Evolutionary conservation across 163 green algal genomes (phyloP), one percentile per base, ranked within the genome.

Genomic region (Scenedesmus sp.): DNA sequence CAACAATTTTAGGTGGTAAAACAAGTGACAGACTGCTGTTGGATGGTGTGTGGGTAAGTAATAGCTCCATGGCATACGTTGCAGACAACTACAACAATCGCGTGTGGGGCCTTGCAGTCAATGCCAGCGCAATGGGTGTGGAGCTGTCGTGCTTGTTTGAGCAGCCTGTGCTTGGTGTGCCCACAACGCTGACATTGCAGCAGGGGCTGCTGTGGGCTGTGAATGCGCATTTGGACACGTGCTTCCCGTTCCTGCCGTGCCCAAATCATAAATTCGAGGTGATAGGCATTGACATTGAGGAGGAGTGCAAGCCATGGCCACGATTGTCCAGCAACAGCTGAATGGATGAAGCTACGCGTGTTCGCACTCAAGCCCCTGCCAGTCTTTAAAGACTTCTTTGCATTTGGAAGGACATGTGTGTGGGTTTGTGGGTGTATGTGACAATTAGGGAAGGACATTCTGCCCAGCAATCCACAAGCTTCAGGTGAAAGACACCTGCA

Each of bases 41-140:
- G 4, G 87, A 91, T 65, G 87, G 87, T 10, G 51, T 91, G 13
- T 82, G 56, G 79, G 20, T 87, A 20, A 51, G 20, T 0, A 81
- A 82, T 15, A 26, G 40, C 40, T 53, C 33, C 24, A 44, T 79
- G 33, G 59, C 59, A 44, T 83, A 82, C n/a, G 87, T 81, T 24
- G 79, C 87, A 20, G 87, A 91, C 79, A 91, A 91, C 43, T 87
- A 72, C 42, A 86, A 91, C 79, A 91, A 91, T n/a, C 78, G 87
- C 3, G 87, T 91, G 44, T 86, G 56, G 78, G 53, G 78, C 7
- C 9, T 91, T 3, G 26, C 35, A n/a, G 35, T 91, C 0, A 59
- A 22, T 0, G 33, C 12, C 20, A 46, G 42, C 3, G 5, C n/a
- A 26, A 49, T 0, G 0, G 7, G 3, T 20, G 59, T 51, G 18